Evolutionary conservation across 208 protist species (phyloP).

Genomic region (Crithidia brevicula): DNA sequence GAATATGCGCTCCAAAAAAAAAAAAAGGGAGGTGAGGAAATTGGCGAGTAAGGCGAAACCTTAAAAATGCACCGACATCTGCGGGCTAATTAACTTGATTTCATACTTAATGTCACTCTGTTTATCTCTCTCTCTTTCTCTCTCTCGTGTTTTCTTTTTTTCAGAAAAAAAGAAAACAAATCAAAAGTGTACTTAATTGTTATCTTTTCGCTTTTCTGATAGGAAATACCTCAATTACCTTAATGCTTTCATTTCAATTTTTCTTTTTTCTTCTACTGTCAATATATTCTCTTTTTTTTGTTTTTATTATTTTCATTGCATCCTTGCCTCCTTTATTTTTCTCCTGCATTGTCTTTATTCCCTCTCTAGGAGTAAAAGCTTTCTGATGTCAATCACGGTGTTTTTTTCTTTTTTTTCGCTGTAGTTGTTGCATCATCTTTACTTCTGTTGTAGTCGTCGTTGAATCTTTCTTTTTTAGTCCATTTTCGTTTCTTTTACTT

Average conservation of each 20-base stretch:
- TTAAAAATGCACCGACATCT: no score
- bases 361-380: no score
- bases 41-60: no score
- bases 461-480: slow-evolving; percentile 7
- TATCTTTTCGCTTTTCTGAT: no score
- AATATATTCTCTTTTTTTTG: not conserved
- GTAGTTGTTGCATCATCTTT: no score
- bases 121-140: no score
- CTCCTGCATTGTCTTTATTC: not conserved
- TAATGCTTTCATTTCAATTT: not conserved
- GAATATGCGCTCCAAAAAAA: not conserved
- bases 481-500: not conserved
- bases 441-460: no score
- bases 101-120: no score
- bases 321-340: not conserved
- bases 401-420: slow-evolving; percentile 2
- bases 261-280: not conserved
- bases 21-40: not conserved
- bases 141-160: no score
- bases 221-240: not conserved
- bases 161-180: no score
- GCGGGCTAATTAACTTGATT: no score
- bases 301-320: not conserved
- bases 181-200: no score
- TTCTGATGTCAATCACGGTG: not conserved